phyloP scores from a whole-genome alignment of 2,329 filamentous ascomycete species.

The Coniella lustricola region DNA sequence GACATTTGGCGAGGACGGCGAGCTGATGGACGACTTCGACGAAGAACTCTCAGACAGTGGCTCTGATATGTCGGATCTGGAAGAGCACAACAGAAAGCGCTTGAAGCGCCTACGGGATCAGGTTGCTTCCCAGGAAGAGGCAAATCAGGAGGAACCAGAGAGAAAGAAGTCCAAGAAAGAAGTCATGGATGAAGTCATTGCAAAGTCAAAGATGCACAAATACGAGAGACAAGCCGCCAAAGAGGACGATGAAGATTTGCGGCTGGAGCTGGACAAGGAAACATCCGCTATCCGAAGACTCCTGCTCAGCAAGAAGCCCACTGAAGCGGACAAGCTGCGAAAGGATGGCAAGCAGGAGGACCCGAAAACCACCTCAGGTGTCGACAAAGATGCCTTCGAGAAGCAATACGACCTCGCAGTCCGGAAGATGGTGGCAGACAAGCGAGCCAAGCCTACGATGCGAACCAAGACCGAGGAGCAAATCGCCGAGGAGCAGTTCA shows the following conservation, averaged over 20 bases:
- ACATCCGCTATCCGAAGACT: constrained; percentile 69
- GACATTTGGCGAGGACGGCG: constrained; percentile 51
- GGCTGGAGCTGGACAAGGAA: constrained; percentile 77
- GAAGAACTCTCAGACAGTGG: constrained; percentile 58
- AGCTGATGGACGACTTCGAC: constrained; percentile 65
- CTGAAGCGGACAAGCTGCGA: constrained; percentile 18
- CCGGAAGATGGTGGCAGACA: constrained; percentile 75
- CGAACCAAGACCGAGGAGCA: constrained; percentile 91
- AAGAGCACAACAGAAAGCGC: constrained; percentile 40
- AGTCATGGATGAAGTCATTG: constrained; percentile 95
- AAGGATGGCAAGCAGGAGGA: constrained; percentile 21
- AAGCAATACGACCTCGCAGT: constrained; percentile 83
- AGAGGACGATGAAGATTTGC: constrained; percentile 85
- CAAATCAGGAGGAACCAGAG: constrained; percentile 56
- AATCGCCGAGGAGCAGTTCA: constrained; percentile 68
- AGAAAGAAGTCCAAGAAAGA: constrained; percentile 93
- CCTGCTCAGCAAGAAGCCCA: constrained; percentile 46
- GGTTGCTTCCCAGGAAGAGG: constrained; percentile 35
- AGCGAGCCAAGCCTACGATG: constrained; percentile 75
- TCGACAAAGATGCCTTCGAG: constrained; percentile 64
- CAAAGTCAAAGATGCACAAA: constrained; percentile 93
- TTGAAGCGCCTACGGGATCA: constrained; percentile 49
- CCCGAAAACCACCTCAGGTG: constrained; percentile 30
- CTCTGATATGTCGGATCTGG: constrained; percentile 42
- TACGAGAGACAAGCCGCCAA: constrained; percentile 88